Evolutionary conservation across 164 flowering plant genomes (phyloP), one percentile per base, ranked within the genome.

Genomic region (Paratinospora sagittata): DNA sequence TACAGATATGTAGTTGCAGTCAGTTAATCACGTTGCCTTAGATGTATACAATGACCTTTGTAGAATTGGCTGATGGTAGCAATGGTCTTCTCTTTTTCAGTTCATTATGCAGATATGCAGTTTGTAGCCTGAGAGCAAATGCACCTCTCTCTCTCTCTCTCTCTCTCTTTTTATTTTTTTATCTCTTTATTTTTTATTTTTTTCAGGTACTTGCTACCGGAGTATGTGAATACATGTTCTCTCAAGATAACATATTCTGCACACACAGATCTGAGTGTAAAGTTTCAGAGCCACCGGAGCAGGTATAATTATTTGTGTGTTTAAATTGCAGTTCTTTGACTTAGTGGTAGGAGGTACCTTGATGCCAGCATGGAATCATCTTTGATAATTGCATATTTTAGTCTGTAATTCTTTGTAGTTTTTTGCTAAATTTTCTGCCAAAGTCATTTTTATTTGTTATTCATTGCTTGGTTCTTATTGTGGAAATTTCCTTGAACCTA

Each of bases 281-380:
- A 94, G 78, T 94, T 94, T 71, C 98, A 94, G 83, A 84, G 89
- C 75, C 97, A 92, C 71, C 82, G 98, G 27, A 94, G 98, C 87
- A 89, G 98, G 98, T 94, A 78, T 60, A 64, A 27, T 57, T 47
- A 10, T 21, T 8, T 34, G 60, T 34, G 8, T 67, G 43, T 68
- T 73, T 17, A 17, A 66, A 19, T 14, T 24, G 49, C 17, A 17
- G n/a, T 71, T 23, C 21, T 47, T 19, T 41, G 67, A 12, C 68
- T 27, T 58, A 3, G 13, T 33, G 26, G 26, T 47, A 14, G 30
- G 41, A 30, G 26, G 14, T 21, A n/a, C 47, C 17, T 34, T 47
- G 14, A 47, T 47, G 19, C 55, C 0, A 19, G 52, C 52, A 47
- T 47, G 52, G 19, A n/a, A 47, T 39, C 43, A 39, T 39, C 16